phyloP scores from a whole-genome alignment of 176 grass and related monocot genomes.

The Aegilops longissima region DNA sequence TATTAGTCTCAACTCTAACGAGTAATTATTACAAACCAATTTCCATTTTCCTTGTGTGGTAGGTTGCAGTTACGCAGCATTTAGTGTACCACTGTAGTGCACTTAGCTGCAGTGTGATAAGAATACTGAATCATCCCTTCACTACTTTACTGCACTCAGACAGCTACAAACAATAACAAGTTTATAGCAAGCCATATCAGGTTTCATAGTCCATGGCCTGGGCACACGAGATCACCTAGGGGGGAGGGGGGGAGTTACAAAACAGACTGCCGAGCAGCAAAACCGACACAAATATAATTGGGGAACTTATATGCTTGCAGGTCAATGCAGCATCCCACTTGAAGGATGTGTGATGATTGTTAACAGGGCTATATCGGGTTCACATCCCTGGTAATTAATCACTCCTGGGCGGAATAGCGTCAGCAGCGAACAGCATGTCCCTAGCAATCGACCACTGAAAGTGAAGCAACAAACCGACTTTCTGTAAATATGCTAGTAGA shows the following conservation, averaged over 20 bases:
- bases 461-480: conserved; percentile 23
- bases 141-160: not conserved
- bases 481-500: not conserved
- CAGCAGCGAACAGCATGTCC: conserved; percentile 3
- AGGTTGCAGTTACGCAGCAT: not conserved
- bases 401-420: not conserved
- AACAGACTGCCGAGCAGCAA: not conserved
- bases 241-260: not conserved
- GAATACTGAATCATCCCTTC: too few relatives aligned
- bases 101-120: not conserved
- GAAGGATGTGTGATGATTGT: not conserved
- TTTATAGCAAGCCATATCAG: not conserved
- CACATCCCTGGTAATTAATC: not conserved
- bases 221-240: not conserved
- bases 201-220: not conserved
- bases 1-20: not conserved
- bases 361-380: not conserved
- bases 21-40: not conserved
- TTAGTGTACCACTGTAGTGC: not conserved
- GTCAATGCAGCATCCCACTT: not conserved
- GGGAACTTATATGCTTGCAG: not conserved
- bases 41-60: not conserved
- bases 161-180: conserved; percentile 5
- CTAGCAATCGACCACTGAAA: not conserved
- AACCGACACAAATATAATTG: not conserved